Evolutionary conservation across 2,329 filamentous ascomycete genomes (phyloP), one percentile per base, ranked within the genome.

Genomic region (Laburnicola sp.): DNA sequence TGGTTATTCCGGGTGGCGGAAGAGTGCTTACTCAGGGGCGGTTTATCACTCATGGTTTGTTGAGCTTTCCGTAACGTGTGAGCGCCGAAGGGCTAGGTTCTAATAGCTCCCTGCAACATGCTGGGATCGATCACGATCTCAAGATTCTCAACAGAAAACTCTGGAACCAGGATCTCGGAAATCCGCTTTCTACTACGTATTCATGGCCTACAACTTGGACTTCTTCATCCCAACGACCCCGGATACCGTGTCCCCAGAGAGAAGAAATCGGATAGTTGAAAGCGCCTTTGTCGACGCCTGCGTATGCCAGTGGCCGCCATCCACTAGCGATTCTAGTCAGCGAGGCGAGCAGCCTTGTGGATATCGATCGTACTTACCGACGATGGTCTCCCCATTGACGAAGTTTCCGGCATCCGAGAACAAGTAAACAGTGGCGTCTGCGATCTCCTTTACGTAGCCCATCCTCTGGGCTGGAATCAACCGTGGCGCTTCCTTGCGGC

Each of bases 401-500:
- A 89, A 96, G 69, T 87, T 91, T 0, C 87, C 93, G 0, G 90
- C 85, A 39, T 96, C 89, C 39, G 88, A 89, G 68, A 97, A 94
- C 48, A 97, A 72, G 64, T 86, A 99, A 0, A 97, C 83, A 0
- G 93, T 97, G 1, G 93, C 89, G 73, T 99, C 93, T 0, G 91
- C 88, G 64, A 99, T 91, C 67, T 99, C 93, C 58, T 87, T 88
- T 25, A 96, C 84, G 0, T 83, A 83, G 5, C 93, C 94, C 72
- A 85, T 85, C 50, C 92, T 81, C 1, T 91, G 91, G 2, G 86
- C 75, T 0, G 94, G 94, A 32, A 96, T 70, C 25, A 58, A 59
- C 48, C 66, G 72, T 31, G 54, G 59, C 23, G 61, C 63, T 28
- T 60, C 63, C 4, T 62, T 66, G 22, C 67, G 65, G 26, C 60